phyloP scores from a whole-genome alignment of 768 basidiomycete species.

The Galerina marginata region DNA sequence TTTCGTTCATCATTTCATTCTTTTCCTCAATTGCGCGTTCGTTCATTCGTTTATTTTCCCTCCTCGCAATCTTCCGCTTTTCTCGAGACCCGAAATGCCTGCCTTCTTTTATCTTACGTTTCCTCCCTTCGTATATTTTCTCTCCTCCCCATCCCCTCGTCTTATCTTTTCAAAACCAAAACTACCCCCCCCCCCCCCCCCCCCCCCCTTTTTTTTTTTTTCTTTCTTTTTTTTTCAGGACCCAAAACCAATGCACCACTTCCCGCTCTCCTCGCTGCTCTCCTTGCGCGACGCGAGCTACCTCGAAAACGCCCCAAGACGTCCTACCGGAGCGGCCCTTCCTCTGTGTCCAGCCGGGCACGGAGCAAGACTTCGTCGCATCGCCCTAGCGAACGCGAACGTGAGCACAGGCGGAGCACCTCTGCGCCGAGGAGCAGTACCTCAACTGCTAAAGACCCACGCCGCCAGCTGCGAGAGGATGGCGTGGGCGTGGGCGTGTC shows the following conservation, averaged over 20 bases:
- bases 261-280: slow-evolving; percentile 45
- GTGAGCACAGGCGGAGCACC: slow-evolving; percentile 11
- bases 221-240: slow-evolving; percentile 36
- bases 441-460: slow-evolving; percentile 1
- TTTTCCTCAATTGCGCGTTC: neutral
- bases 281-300: neutral
- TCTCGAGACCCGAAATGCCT: no score
- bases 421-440: slow-evolving; percentile 15
- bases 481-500: neutral
- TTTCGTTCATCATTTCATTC: neutral
- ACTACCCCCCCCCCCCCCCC: neutral
- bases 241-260: slow-evolving; percentile 38
- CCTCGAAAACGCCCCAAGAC: no score
- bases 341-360: neutral
- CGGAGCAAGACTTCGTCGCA: neutral
- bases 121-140: neutral
- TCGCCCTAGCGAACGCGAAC: neutral
- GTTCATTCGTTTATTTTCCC: neutral
- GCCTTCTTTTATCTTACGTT: neutral
- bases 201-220: no score
- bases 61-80: neutral
- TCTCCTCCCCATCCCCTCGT: neutral
- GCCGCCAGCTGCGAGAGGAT: neutral
- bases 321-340: no score
- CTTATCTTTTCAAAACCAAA: neutral